Conservation (phyloP, 2,329 filamentous ascomycete species). For the Apiospora koreana region DNA sequence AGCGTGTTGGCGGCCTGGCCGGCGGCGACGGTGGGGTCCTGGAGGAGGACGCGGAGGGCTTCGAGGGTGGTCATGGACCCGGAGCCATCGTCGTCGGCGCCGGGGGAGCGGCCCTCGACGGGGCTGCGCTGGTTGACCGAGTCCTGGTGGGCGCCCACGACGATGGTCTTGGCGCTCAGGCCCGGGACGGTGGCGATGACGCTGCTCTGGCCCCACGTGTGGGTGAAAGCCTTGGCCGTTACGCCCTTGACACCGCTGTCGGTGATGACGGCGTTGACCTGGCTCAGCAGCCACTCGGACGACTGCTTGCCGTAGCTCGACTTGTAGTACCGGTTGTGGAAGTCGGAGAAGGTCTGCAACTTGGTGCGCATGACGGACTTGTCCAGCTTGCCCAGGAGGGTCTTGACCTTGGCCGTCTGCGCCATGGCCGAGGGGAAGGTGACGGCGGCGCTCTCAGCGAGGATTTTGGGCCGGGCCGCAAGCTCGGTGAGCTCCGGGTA, state of each 20-base stretch:
- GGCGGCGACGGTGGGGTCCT: constrained; percentile 59
- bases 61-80: constrained; percentile 81
- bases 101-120: constrained; percentile 69
- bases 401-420: constrained; percentile 57
- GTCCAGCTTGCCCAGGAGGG: constrained; percentile 59
- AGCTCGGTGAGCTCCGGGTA: constrained; percentile 55
- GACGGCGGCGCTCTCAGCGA: constrained; percentile 42
- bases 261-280: constrained; percentile 63
- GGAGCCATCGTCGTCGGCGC: constrained; percentile 75
- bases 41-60: constrained; percentile 70
- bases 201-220: constrained; percentile 74
- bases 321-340: constrained; percentile 69
- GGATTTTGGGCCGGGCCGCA: constrained; percentile 26
- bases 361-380: constrained; percentile 67
- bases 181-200: constrained; percentile 83
- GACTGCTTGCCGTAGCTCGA: constrained; percentile 68
- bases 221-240: constrained; percentile 64
- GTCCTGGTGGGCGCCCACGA: constrained; percentile 79
- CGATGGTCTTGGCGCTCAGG: constrained; percentile 69
- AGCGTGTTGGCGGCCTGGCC: constrained; percentile 71
- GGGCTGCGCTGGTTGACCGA: constrained; percentile 77
- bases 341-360: constrained; percentile 65
- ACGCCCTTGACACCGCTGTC: constrained; percentile 62
- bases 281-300: constrained; percentile 70
- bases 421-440: constrained; percentile 59